phyloP scores from a whole-genome alignment of 192 early-diverging fungal genomes.

The Helicostylum pulchrum region DNA sequence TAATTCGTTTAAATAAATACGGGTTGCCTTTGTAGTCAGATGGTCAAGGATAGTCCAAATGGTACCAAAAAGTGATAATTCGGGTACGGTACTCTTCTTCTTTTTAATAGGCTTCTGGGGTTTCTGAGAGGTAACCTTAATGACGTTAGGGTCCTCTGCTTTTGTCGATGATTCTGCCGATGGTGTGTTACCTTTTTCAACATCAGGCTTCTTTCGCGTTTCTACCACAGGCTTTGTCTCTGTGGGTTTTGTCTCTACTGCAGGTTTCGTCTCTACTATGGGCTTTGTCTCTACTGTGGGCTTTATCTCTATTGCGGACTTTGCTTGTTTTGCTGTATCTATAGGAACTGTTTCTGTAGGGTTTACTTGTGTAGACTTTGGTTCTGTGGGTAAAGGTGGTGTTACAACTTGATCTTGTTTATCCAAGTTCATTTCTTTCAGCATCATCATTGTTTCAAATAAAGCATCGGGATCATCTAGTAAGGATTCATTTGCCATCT shows the following conservation, averaged over 20 bases:
- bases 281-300: not conserved
- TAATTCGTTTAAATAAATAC: slow-evolving; percentile 18
- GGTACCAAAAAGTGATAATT: slow-evolving; percentile 42
- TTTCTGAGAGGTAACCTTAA: not conserved
- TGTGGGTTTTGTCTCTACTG: not conserved
- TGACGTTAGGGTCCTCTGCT: not conserved
- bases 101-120: slow-evolving; percentile 2
- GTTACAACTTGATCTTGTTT: not conserved
- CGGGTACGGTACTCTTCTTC: slow-evolving; percentile 23
- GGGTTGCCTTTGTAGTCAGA: slow-evolving; percentile 34
- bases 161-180: not conserved
- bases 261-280: not conserved
- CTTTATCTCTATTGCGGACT: not conserved
- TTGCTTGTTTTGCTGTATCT: too few relatives aligned
- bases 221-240: not conserved
- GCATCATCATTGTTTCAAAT: slow-evolving; percentile 38
- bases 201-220: not conserved
- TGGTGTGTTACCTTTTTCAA: not conserved
- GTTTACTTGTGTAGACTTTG: not conserved
- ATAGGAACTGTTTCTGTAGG: too few relatives aligned
- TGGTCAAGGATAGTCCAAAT: slow-evolving; percentile 42
- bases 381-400: not conserved
- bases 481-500: slow-evolving; percentile 25
- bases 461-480: slow-evolving; percentile 18
- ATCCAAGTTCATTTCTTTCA: slow-evolving; percentile 34